Conservation (phyloP, 2,329 filamentous ascomycete genomes). For the Biscogniauxia mediterranea region DNA sequence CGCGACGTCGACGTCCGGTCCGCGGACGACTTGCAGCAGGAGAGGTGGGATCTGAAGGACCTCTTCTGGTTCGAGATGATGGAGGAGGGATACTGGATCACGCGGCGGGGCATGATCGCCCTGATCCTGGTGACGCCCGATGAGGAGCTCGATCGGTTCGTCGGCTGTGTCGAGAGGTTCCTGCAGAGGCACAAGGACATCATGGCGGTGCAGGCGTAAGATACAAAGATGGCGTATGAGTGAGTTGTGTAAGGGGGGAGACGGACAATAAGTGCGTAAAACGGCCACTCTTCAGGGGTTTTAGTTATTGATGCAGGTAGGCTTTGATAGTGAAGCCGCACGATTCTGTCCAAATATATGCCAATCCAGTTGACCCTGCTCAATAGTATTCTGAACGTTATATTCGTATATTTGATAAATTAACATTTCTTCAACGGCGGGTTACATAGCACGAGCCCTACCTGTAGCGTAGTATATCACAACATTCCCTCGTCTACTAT, state of each 20-base stretch:
- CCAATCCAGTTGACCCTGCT: no score
- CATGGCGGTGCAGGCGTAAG: not conserved
- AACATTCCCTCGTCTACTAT: not conserved
- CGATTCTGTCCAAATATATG: no score
- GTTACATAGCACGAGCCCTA: not conserved
- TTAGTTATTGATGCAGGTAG: no score
- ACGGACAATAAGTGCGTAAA: no score
- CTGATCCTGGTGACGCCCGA: slow-evolving; percentile 39
- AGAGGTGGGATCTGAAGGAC: slow-evolving; percentile 36
- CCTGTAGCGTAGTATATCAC: not conserved
- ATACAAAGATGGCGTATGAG: no score
- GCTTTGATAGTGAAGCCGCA: no score
- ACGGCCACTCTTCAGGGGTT: no score
- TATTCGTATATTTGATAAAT: no score
- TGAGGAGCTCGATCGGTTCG: slow-evolving; percentile 41
- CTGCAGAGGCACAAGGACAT: slow-evolving; percentile 17
- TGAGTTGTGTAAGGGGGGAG: no score
- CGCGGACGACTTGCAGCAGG: slow-evolving; percentile 30
- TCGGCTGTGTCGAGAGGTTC: slow-evolving; percentile 36
- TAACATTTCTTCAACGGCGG: no score
- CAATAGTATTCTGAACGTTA: no score
- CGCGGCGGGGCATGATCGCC: slow-evolving; percentile 40
- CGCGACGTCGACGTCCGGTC: slow-evolving; percentile 27
- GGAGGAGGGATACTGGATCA: slow-evolving; percentile 42
- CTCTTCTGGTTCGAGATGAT: slow-evolving; percentile 49